phyloP scores from a whole-genome alignment of 495 filamentous ascomycete species.

The Penicillium turbatum region DNA sequence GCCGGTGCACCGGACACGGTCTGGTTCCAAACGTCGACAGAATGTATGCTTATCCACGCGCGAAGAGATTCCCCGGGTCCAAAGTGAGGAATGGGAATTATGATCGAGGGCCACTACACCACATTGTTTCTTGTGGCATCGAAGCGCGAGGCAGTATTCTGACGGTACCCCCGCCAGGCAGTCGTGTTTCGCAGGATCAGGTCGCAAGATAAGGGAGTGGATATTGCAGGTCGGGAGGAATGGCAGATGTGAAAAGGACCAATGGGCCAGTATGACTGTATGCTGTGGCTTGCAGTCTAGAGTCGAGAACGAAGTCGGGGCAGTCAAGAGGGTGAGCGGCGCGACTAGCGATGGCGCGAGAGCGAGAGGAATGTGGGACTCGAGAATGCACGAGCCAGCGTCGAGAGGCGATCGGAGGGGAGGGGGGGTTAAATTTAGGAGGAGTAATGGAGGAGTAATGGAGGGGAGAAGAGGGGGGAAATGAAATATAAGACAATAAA shows the following conservation, averaged over 20 bases:
- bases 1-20: constrained; percentile 9
- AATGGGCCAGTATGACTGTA: neutral
- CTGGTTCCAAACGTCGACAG: constrained; percentile 21
- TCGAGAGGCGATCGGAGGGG: constrained; percentile 3
- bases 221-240: neutral
- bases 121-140: constrained; percentile 35
- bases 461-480: neutral
- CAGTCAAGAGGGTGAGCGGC: constrained; percentile 3
- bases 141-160: constrained; percentile 13
- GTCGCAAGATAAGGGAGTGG: constrained; percentile 1
- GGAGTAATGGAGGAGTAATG: constrained; percentile 5
- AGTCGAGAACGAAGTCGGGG: constrained; percentile 3
- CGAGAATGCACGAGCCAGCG: constrained; percentile 3
- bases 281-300: neutral
- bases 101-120: constrained; percentile 27
- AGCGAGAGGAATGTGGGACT: constrained; percentile 17
- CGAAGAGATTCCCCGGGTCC: constrained; percentile 14
- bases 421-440: neutral
- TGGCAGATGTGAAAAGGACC: neutral
- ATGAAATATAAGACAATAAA: constrained; percentile 4
- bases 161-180: constrained; percentile 9
- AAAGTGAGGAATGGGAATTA: constrained; percentile 27
- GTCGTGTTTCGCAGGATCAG: constrained; percentile 5
- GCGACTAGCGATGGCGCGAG: constrained; percentile 2
- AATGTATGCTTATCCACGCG: constrained; percentile 13